Evolutionary conservation across 2,329 filamentous ascomycete species (phyloP), one percentile per base, ranked within the genome.

Genomic region (Polytolypa hystricis): DNA sequence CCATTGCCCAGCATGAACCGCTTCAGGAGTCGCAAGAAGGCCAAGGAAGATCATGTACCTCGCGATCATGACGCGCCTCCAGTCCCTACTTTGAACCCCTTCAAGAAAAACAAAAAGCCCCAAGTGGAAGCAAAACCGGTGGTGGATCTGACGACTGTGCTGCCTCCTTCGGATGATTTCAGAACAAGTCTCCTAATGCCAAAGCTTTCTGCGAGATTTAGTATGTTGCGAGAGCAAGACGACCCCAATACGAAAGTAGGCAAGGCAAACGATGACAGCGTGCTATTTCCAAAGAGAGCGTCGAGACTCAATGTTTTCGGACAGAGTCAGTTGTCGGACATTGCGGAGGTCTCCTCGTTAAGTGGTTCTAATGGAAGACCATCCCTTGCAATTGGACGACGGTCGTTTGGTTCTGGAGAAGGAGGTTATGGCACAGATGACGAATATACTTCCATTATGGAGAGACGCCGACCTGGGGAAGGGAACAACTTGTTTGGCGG

Each of bases 101-200:
- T 61, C 31, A 74, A 71, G 57, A 69, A 70, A 45, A 59, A 53
- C 23, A 73, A 73, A 51, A 66, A 65, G 46, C 66, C 73, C 48
- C 62, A 66, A 20, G 41, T 45, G 8, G 30, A 81, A 79, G 54
- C 68, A 65, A 40, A 57, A 41, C 56, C 55, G 3, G 73, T 84
- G 43, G 61, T 95, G 31, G 81, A 96, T 51, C 66, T 96, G 9
- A 58, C 77, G 2, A 67, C 67, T 9, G 87, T 77, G 1, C 67
- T 98, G 2, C 91, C 91, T 1, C 71, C 86, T 0, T 79, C 67
- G 31, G 85, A 96, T 59, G 81, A 96, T 53, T 96, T 98, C 60
- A 77, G 91, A 39, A 98, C 91, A 3, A 96, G 91, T 67, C 66
- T 98, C 40, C 69, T 98, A 43, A 93, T 98, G 89, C 87, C 85